These are phyloP conservation scores for Zychaea mexicana DNA, from an alignment of 371 early-diverging fungal genomes.

Conservation along the genomic window DNA sequence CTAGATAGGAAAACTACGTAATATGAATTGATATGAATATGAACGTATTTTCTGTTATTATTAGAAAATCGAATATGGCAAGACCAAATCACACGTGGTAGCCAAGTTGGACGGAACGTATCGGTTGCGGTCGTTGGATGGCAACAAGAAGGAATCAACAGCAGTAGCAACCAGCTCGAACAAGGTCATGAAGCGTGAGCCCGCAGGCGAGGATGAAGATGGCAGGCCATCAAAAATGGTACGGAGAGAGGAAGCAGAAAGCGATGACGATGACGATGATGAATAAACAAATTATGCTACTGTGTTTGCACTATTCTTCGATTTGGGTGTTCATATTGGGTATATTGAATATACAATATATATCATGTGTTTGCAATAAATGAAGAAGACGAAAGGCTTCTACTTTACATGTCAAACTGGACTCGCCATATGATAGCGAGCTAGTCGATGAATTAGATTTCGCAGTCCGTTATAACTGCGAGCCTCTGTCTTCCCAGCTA, in stretches of 20 bases:
- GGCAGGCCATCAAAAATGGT: constrained; percentile 24
- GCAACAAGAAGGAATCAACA: constrained; percentile 14
- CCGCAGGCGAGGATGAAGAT: constrained; percentile 22
- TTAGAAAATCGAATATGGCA: constrained; percentile 79
- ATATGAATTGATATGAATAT: too few species aligned
- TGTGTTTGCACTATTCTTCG: too few species aligned
- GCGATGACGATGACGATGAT: constrained; percentile 30
- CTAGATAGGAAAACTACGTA: too few species aligned
- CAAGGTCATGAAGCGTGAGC: constrained; percentile 20
- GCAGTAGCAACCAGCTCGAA: neutral
- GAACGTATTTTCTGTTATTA: neutral
- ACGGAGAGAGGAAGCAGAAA: constrained; percentile 17
- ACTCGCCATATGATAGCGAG: too few species aligned
- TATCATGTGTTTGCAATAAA: neutral
- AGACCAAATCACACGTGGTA: constrained; percentile 76
- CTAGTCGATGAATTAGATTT: neutral
- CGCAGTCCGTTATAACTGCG: neutral
- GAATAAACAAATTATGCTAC: constrained; percentile 2
- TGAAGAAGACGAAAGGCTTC: neutral
- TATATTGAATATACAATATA: too few species aligned
- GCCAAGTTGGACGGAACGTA: constrained; percentile 72
- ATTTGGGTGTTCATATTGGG: too few species aligned
- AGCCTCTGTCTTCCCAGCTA: neutral
- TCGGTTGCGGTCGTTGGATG: constrained; percentile 28
- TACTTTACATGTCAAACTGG: too few species aligned